phyloP scores from a whole-genome alignment of 2,329 filamentous ascomycete species.

The Xylaria sp. region DNA sequence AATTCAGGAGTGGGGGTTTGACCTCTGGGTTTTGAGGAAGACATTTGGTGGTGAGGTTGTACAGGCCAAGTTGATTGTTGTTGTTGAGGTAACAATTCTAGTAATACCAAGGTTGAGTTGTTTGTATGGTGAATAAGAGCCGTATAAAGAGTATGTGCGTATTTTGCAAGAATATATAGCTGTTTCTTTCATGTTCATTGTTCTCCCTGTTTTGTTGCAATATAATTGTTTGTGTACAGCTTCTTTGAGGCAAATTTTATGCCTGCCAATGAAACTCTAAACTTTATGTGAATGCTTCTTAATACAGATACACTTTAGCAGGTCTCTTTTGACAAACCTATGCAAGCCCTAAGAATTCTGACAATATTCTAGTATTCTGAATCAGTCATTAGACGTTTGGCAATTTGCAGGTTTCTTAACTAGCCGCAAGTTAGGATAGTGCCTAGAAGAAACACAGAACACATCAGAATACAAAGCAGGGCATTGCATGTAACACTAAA shows the following conservation, averaged over 20 bases:
- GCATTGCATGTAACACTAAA: not conserved
- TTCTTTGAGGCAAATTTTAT: no score
- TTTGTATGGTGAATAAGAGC: not conserved
- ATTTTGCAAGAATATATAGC: not conserved
- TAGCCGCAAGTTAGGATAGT: no score
- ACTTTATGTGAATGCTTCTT: no score
- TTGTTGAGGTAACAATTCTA: not conserved
- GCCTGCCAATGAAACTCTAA: not conserved
- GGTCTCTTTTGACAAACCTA: no score
- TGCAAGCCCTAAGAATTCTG: no score
- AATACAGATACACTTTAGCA: no score
- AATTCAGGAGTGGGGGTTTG: not conserved
- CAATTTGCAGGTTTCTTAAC: no score
- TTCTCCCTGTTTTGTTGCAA: not conserved
- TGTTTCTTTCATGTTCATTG: not conserved
- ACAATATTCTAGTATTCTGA: no score
- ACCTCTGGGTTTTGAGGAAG: not conserved
- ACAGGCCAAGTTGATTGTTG: not conserved
- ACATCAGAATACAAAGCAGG: no score
- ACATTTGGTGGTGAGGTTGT: not conserved
- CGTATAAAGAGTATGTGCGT: not conserved
- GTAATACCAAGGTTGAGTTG: not conserved
- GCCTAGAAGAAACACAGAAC: no score
- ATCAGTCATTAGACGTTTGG: no score
- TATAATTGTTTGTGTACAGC: not conserved